Conservation (phyloP, 148 eudicot genomes). For the Arctostaphylos glauca region DNA sequence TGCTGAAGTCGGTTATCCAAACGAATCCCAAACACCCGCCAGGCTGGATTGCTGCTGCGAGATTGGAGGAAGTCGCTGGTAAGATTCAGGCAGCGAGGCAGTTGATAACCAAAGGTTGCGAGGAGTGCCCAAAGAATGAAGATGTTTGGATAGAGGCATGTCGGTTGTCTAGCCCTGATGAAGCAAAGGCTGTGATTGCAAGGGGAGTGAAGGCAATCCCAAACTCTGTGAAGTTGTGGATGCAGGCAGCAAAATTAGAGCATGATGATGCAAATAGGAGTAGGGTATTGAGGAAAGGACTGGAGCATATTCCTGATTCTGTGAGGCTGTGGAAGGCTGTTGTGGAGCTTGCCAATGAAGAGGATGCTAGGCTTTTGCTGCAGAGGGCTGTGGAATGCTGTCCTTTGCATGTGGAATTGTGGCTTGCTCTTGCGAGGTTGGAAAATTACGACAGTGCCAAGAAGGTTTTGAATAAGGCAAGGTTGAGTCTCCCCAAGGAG, state of each 20-base stretch:
- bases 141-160: slow-evolving; percentile 97
- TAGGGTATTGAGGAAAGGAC: slow-evolving; percentile 85
- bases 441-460: slow-evolving; percentile 89
- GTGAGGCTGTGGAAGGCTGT: slow-evolving; percentile 96
- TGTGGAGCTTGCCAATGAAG: slow-evolving; percentile 93
- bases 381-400: slow-evolving; percentile 94
- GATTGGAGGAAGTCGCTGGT: slow-evolving; percentile 95
- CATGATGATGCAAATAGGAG: slow-evolving; percentile 73
- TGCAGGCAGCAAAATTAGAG: slow-evolving; percentile 85
- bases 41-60: slow-evolving; percentile 97
- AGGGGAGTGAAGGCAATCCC: slow-evolving; percentile 84
- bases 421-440: slow-evolving; percentile 92
- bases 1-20: slow-evolving; percentile 76
- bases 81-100: slow-evolving; percentile 74
- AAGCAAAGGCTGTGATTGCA: slow-evolving; percentile 93
- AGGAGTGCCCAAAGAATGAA: slow-evolving; percentile 91
- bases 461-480: slow-evolving; percentile 84
- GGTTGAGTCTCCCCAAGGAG: slow-evolving; percentile 84
- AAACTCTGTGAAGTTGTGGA: slow-evolving; percentile 89
- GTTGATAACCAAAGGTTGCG: slow-evolving; percentile 76
- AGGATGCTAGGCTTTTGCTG: slow-evolving; percentile 72
- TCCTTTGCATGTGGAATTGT: slow-evolving; percentile 85
- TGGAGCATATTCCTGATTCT: slow-evolving; percentile 85
- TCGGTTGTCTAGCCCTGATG: slow-evolving; percentile 65
- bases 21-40: slow-evolving; percentile 94